These are phyloP conservation scores for Cutaneotrichosporon dermatis DNA, from an alignment of 1,284 basidiomycete genomes.

Conservation along the genomic window DNA sequence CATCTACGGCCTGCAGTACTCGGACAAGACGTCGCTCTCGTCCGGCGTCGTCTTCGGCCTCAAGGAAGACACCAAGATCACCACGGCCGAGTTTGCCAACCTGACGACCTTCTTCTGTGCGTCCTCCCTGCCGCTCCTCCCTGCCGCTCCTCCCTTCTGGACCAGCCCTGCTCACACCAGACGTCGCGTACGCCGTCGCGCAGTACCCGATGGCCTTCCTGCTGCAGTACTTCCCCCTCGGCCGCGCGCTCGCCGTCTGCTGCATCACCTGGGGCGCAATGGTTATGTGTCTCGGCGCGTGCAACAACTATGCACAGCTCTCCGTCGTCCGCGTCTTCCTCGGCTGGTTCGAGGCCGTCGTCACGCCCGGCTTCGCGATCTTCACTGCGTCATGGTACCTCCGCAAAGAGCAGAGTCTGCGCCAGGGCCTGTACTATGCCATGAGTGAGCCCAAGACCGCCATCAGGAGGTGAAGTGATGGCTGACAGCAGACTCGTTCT, in stretches of 20 bases:
- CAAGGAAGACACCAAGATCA: conserved; percentile 28
- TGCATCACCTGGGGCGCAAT: conserved; percentile 26
- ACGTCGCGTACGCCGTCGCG: not conserved
- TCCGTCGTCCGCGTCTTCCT: conserved; percentile 19
- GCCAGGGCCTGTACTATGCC: conserved; percentile 25
- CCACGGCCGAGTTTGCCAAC: conserved; percentile 27
- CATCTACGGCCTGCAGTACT: conserved; percentile 13
- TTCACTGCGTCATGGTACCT: conserved; percentile 15
- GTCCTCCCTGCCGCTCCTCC: no score
- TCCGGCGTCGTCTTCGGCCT: conserved; percentile 24
- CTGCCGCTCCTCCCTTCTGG: no score
- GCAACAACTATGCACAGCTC: conserved; percentile 28
- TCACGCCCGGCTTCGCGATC: conserved; percentile 32
- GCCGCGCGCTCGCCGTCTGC: conserved; percentile 21
- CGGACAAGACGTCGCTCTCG: conserved; percentile 15
- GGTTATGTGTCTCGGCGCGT: conserved; percentile 25
- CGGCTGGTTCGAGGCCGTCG: conserved; percentile 29
- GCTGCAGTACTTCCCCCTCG: conserved; percentile 29
- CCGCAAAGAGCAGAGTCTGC: conserved; percentile 13
- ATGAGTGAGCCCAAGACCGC: conserved; percentile 19
- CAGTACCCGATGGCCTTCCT: conserved; percentile 27
- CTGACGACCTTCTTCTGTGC: conserved; percentile 12
- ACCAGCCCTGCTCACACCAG: conserved; percentile 8
- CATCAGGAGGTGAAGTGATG: no score
- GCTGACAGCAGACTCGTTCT: conserved; percentile 23